A percentile compares a stretch with the other conserved stretches of the same genome.
Conservation (phyloP, 2,329 filamentous ascomycete species). For the Trichoderma simmonsii region DNA sequence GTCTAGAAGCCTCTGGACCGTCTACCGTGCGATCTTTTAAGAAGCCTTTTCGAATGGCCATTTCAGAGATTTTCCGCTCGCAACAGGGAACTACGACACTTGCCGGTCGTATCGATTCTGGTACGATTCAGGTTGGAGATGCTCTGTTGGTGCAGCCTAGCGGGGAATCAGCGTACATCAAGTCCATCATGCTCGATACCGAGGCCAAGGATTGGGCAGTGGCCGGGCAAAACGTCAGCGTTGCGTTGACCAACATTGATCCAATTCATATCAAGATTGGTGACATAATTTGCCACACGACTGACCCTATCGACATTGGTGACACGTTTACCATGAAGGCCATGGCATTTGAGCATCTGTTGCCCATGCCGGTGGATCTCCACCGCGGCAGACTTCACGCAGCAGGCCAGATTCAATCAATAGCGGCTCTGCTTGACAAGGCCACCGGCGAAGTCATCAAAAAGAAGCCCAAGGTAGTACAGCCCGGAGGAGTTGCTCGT, state of each 20-base stretch:
- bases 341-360: constrained; percentile 82
- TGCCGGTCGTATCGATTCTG: constrained; percentile 80
- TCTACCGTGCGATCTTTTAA: constrained; percentile 62
- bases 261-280: constrained; percentile 76
- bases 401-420: constrained; percentile 67
- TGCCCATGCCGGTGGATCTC: constrained; percentile 86
- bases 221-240: constrained; percentile 79
- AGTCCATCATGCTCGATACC: constrained; percentile 73
- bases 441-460: constrained; percentile 69
- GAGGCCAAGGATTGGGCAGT: constrained; percentile 82
- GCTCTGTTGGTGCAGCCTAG: constrained; percentile 75
- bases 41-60: constrained; percentile 80
- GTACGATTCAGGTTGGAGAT: constrained; percentile 81
- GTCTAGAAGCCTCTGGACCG: constrained; percentile 79
- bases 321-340: constrained; percentile 78
- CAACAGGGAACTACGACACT: constrained; percentile 79
- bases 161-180: constrained; percentile 75
- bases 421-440: constrained; percentile 77
- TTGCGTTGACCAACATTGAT: constrained; percentile 86
- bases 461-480: constrained; percentile 81
- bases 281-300: constrained; percentile 76
- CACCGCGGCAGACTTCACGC: constrained; percentile 81
- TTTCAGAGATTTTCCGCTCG: constrained; percentile 82
- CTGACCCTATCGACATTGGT: constrained; percentile 65
- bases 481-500: constrained; percentile 73